Evolutionary conservation across 257 asterid species (phyloP).

Genomic region (Capsicum chinense): DNA sequence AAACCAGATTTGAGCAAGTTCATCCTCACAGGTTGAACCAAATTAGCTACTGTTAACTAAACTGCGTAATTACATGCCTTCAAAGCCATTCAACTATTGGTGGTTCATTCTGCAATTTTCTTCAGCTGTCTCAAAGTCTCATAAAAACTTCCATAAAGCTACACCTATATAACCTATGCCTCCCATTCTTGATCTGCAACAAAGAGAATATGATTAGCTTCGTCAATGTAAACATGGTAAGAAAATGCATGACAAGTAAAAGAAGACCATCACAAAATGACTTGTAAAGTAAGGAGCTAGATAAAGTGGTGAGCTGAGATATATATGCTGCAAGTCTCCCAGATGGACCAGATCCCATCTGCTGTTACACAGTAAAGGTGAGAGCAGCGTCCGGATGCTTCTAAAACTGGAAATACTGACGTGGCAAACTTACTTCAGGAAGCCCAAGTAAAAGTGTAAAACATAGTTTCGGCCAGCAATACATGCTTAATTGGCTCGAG

Average conservation of each 20-base stretch:
- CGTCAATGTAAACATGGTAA: not conserved
- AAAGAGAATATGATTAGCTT: conserved; percentile 15
- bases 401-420: not conserved
- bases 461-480: not conserved
- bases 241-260: not conserved
- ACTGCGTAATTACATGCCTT: conserved; percentile 24
- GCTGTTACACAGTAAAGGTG: not conserved
- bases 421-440: not conserved
- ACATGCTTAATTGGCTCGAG: conserved; percentile 7
- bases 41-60: conserved; percentile 25
- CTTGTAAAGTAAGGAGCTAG: not conserved
- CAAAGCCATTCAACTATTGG: conserved; percentile 20
- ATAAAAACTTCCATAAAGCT: conserved; percentile 12
- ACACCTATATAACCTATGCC: conserved; percentile 19
- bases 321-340: not conserved
- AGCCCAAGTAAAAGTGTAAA: not conserved
- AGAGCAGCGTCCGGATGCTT: not conserved
- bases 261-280: not conserved
- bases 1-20: conserved; percentile 22
- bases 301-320: not conserved
- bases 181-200: conserved; percentile 27
- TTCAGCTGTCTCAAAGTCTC: not conserved
- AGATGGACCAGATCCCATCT: conserved; percentile 21
- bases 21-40: conserved; percentile 23
- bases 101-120: conserved; percentile 16